Evolutionary conservation across 495 filamentous ascomycete species (phyloP).

Genomic region (Podospora conica): DNA sequence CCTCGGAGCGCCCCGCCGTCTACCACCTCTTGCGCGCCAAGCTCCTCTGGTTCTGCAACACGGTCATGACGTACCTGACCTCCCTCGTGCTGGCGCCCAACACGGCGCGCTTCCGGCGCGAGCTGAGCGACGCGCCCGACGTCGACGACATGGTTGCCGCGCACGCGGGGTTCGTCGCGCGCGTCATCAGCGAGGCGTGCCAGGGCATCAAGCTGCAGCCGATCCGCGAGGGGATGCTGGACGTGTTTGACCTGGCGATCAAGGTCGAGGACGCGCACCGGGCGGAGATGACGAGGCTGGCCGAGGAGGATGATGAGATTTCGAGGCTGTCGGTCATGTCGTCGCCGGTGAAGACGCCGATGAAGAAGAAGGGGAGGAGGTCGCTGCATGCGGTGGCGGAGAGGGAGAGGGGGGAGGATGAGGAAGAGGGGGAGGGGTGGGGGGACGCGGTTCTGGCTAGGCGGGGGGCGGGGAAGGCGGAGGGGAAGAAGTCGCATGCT

Average conservation of each 20-base stretch:
- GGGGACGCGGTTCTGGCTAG: not conserved
- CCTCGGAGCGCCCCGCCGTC: conserved; percentile 31
- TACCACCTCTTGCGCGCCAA: conserved; percentile 64
- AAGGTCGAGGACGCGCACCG: conserved; percentile 44
- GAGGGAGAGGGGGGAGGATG: conserved; percentile 23
- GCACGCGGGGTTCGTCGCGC: conserved; percentile 57
- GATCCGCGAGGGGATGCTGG: conserved; percentile 59
- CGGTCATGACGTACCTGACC: conserved; percentile 67
- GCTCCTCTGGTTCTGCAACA: conserved; percentile 73
- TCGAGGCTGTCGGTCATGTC: conserved; percentile 28
- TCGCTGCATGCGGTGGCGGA: conserved; percentile 3
- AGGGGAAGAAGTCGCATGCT: conserved; percentile 30
- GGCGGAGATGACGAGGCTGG: conserved; percentile 31
- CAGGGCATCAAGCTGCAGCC: conserved; percentile 57
- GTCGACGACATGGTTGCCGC: conserved; percentile 74
- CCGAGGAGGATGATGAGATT: conserved; percentile 37
- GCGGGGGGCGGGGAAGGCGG: not conserved
- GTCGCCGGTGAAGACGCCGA: conserved; percentile 16
- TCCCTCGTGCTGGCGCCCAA: conserved; percentile 61
- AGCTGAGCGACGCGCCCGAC: conserved; percentile 57
- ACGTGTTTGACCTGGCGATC: conserved; percentile 54
- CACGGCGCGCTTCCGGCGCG: conserved; percentile 43
- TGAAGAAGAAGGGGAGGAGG: conserved; percentile 5
- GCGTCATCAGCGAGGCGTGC: conserved; percentile 58
- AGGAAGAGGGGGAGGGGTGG: conserved; percentile 29